phyloP scores from a whole-genome alignment of 257 asterid species.

The Prunella vulgaris region DNA sequence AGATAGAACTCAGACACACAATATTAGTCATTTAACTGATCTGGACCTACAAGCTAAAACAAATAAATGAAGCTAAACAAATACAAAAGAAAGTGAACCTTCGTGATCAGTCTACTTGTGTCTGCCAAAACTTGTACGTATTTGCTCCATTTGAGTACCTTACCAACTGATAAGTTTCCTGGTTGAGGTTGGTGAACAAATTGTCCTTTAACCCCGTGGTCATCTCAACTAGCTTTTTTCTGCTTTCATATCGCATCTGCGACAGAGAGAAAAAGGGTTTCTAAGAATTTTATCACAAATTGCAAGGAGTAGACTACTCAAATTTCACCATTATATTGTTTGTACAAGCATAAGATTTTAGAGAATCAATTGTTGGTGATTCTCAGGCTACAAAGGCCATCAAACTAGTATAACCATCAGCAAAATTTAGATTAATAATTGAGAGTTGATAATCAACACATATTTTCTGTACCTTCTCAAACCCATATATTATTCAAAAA shows the following conservation, averaged over 20 bases:
- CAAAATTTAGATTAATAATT: no score
- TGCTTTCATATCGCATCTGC: slow-evolving; percentile 95
- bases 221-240: slow-evolving; percentile 96
- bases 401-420: neutral
- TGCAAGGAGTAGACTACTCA: neutral
- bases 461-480: neutral
- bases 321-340: neutral
- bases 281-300: neutral
- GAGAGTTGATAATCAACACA: neutral
- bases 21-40: slow-evolving; percentile 11
- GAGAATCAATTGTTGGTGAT: neutral
- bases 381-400: neutral
- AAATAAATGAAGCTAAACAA: neutral
- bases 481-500: neutral
- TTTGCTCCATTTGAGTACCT: slow-evolving; percentile 21
- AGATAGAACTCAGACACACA: neutral
- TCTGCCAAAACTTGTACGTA: slow-evolving; percentile 26
- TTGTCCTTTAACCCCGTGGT: slow-evolving; percentile 93
- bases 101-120: slow-evolving; percentile 26
- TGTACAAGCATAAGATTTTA: neutral
- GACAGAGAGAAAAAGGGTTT: neutral
- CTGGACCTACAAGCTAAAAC: slow-evolving; percentile 6
- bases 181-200: slow-evolving; percentile 74
- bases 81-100: slow-evolving; percentile 2
- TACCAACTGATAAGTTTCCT: slow-evolving; percentile 34